Base-by-base conservation (phyloP, 495 filamentous ascomycete genomes). In the Entonaema liquescens region DNA sequence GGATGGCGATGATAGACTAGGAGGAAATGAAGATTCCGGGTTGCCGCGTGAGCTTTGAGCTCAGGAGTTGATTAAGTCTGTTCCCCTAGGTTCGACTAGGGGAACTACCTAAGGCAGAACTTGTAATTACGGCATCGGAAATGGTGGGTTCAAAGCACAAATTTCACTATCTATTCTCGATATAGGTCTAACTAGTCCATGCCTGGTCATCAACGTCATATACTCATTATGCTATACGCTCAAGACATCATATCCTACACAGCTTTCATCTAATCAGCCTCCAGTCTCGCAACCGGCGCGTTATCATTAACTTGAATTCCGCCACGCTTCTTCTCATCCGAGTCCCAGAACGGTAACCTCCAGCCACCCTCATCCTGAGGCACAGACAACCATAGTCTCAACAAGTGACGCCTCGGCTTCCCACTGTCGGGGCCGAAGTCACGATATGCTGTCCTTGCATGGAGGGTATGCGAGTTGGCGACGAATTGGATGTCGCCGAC, bases 301-400 rank as follows among this genome's bases (percentile, higher is more conserved):
- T 87, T 89, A 77, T 96, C 86, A 79, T 95, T 87, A 12, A 97
- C 93, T 79, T 96, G 93, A 55, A 97, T 89, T 0, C 93, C 93
- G 0, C 93, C 92, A 17, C 93, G 80, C 83, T 95, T 97, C 85
- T 91, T 91, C 83, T 94, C 88, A 63, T 87, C 81, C 55, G 87
- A 89, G 83, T 96, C 93, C 72, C 87, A 87, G 78, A 93, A 95
- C 11, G 92, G 92, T 78, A 95, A 78, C 58, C 86, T 89, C 93
- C 93, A 97, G 0, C 93, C 93, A 0, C 93, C 93, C 77, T 96
- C 93, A 28, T 78, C 77, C 81, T 95, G 92, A 0, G 93, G 93
- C 13, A 89, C 91, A 5, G 90, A 88, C 50, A 97, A 79, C 93
- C 93, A 97, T 58, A 96, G 77, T 23, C 93, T 83, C 87, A 97